Conservation (phyloP, 352 stramenopile species). For the Phytophthora ohioensis region DNA sequence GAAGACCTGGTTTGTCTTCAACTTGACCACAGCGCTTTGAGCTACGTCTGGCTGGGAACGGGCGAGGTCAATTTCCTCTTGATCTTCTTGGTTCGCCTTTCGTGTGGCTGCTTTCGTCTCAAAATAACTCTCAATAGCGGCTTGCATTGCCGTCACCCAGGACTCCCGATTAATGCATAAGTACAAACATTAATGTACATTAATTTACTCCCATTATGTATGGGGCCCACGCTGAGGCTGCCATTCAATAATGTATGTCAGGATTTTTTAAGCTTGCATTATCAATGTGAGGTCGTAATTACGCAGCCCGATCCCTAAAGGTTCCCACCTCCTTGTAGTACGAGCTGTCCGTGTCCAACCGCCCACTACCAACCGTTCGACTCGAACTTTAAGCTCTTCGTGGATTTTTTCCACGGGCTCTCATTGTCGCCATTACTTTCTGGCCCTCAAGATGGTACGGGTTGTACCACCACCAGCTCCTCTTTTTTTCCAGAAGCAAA, state of each 20-base stretch:
- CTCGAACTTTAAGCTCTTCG: background rate
- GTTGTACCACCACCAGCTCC: background rate
- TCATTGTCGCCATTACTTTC: too few relatives aligned
- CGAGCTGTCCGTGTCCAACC: background rate
- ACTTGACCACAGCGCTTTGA: too few relatives aligned
- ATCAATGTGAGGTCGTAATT: background rate
- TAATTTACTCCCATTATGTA: slow-evolving; percentile 5
- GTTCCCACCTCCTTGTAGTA: too few relatives aligned
- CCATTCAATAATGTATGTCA: too few relatives aligned
- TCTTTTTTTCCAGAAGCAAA: background rate
- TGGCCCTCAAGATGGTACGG: too few relatives aligned
- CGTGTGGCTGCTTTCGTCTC: too few relatives aligned
- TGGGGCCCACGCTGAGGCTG: background rate
- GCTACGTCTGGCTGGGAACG: too few relatives aligned
- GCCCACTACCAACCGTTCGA: background rate
- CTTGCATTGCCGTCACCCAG: background rate
- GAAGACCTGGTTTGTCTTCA: too few relatives aligned
- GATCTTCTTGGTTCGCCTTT: too few relatives aligned
- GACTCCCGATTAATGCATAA: slow-evolving; percentile 18
- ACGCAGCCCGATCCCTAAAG: background rate
- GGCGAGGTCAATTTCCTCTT: too few relatives aligned
- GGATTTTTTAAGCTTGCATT: slow-evolving; percentile 7
- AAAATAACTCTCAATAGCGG: too few relatives aligned
- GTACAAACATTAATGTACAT: slow-evolving; percentile 20
- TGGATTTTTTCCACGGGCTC: background rate